Base-by-base conservation (phyloP, 1,284 basidiomycete species). In the Leccinum griseonigrum region DNA sequence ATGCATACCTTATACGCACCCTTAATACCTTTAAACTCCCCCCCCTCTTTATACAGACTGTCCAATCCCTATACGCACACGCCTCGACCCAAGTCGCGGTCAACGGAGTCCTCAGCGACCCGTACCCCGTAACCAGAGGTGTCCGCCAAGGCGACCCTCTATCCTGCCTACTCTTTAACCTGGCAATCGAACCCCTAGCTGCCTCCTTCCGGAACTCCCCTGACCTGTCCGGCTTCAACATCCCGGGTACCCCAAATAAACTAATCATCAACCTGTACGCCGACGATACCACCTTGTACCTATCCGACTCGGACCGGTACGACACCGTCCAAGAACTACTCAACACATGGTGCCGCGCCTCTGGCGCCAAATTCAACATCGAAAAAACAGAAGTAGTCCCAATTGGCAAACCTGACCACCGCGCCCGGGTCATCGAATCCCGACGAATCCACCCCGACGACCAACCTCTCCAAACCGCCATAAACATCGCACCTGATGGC, bases 131-230 rank as follows among this genome's bases (percentile, higher is more conserved):
- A 3, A 69, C 54, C 0, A 54, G 77, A 57, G 79, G 78, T 0
- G 78, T 81, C 2, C 1, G 75, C 34, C 77, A 80, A 62, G 76
- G 76, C 0, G 74, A 78, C 65, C 77, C 75, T 0, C 60, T 78
- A 0, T 81, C 77, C 0, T 80, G 78, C 64, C 68, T 80, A 0
- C 69, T 81, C 0, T 80, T 78, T 22, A 61, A 79, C 54, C 48
- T 68, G 0, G 60, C 59, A 0, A 68, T 68, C 0, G 60, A 67
- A 28, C 66, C 59, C 1, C 59, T 68, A 0, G 60, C 60, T 64
- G 74, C 16, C n/a, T 58, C 6, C 0, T 36, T 67, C 6, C 2
- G 32, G 0, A 59, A 40, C 1, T 0, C 60, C 2, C 61, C 56
- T 0, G 3, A 56, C 8, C 26, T 67, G 0, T 26, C 1, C 0